Conservation (phyloP, 2,329 filamentous ascomycete species). For the Tolypocladium guangdongense region DNA sequence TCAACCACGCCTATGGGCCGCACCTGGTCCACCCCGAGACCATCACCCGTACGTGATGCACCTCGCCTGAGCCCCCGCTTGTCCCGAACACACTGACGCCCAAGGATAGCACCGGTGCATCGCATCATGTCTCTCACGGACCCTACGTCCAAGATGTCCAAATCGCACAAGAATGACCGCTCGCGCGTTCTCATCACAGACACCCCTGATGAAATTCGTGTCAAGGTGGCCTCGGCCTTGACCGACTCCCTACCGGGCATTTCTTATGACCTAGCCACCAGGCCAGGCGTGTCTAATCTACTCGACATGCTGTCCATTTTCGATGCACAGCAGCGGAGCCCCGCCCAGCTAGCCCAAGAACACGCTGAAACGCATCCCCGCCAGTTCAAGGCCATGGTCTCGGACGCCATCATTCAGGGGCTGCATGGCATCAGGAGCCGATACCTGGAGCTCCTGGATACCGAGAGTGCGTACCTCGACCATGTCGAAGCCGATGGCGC, state of each 20-base stretch:
- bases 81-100: not conserved
- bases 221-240: constrained; percentile 61
- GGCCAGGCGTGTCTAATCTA: constrained; percentile 83
- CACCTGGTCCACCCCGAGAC: constrained; percentile 56
- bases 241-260: constrained; percentile 63
- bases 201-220: constrained; percentile 45
- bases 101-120: constrained; percentile 55
- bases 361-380: constrained; percentile 26
- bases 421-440: constrained; percentile 44
- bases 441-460: constrained; percentile 40
- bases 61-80: too few species aligned
- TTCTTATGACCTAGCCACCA: constrained; percentile 55
- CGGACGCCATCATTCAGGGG: constrained; percentile 41
- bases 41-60: constrained; percentile 49
- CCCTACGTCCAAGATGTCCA: constrained; percentile 85
- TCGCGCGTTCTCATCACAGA: constrained; percentile 83
- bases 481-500: constrained; percentile 48
- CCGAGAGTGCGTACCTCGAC: constrained; percentile 41
- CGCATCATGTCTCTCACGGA: constrained; percentile 82
- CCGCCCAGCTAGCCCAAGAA: constrained; percentile 27
- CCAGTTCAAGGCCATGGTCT: constrained; percentile 41
- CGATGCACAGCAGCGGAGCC: constrained; percentile 30
- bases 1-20: constrained; percentile 67
- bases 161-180: constrained; percentile 60
- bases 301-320: constrained; percentile 70